These are phyloP conservation scores for Grosmannia penicillata DNA, from an alignment of 2,329 filamentous ascomycete genomes.

Conservation along the genomic window DNA sequence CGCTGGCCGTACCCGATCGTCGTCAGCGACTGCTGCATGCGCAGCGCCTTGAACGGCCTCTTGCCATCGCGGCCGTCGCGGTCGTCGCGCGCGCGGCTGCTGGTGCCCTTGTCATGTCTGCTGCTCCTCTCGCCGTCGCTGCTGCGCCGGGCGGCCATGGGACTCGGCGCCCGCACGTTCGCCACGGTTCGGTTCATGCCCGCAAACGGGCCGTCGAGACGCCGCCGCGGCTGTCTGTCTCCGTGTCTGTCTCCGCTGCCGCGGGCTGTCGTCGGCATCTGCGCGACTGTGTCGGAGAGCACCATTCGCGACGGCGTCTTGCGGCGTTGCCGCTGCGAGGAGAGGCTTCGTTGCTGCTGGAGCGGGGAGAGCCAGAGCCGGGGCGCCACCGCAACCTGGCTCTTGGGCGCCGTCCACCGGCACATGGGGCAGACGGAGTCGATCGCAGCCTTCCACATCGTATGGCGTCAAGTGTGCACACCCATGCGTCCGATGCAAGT, in stretches of 20 bases:
- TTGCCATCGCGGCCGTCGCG: conserved; percentile 8
- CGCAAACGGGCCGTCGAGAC: conserved; percentile 33
- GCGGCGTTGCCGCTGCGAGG: conserved; percentile 2
- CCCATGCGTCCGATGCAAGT: too few relatives aligned
- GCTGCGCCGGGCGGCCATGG: not conserved
- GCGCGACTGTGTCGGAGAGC: conserved; percentile 37
- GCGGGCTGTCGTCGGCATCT: conserved; percentile 18
- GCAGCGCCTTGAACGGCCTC: conserved; percentile 61
- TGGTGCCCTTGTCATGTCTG: not conserved
- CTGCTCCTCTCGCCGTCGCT: not conserved
- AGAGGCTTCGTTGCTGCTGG: conserved; percentile 6
- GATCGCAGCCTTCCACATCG: conserved; percentile 9
- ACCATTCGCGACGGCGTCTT: conserved; percentile 38
- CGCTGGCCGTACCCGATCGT: conserved; percentile 62
- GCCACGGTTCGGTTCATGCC: conserved; percentile 41
- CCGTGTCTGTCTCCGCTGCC: conserved; percentile 19
- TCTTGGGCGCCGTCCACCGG: too few relatives aligned
- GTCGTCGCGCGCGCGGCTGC: not conserved
- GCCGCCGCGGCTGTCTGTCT: conserved; percentile 21
- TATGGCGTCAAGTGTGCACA: too few relatives aligned
- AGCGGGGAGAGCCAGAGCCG: too few relatives aligned
- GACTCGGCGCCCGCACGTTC: conserved; percentile 23
- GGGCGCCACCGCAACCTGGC: too few relatives aligned
- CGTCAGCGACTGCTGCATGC: conserved; percentile 76
- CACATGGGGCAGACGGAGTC: conserved; percentile 10